Percentiles rank a stretch among this genome's conserved stretches.
Conservation (phyloP, 257 asterid genomes). For the Nicotiana knightiana region DNA sequence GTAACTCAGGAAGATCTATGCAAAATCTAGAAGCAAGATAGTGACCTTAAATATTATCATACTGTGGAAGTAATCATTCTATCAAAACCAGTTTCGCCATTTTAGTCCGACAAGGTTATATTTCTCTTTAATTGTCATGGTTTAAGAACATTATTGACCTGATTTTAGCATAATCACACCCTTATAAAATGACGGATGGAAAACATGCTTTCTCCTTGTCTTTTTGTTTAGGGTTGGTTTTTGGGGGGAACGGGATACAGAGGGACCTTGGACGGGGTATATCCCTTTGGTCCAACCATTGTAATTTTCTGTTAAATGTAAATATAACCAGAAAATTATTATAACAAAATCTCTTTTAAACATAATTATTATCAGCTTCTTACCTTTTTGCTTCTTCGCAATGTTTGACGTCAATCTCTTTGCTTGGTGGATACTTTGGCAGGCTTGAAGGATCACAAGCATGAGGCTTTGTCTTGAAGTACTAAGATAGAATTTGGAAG, state of each 20-base stretch:
- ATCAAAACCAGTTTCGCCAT: neutral
- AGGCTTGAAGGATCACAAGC: conserved; percentile 94
- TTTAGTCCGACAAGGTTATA: neutral
- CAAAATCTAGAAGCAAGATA: neutral
- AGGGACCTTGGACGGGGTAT: neutral
- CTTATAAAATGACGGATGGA: neutral
- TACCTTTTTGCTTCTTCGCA: conserved; percentile 79
- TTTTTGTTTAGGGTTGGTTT: neutral
- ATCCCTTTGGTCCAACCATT: neutral
- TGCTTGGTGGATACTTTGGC: conserved; percentile 93
- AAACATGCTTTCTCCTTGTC: neutral
- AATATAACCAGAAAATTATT: neutral
- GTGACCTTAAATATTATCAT: neutral
- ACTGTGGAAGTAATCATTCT: neutral
- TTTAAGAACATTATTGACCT: neutral
- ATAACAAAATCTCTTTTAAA: neutral
- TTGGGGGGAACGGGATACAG: neutral
- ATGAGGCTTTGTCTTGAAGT: conserved; percentile 79
- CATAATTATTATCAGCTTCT: neutral
- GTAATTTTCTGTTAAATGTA: neutral
- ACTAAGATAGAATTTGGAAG: conserved; percentile 34
- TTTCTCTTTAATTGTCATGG: neutral
- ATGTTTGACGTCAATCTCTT: conserved; percentile 86
- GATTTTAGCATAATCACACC: neutral
- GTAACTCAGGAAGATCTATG: neutral